Percentiles rank a stretch among this genome's conserved stretches.
These are phyloP conservation scores for Purpureocillium takamizusanense DNA, from an alignment of 2,329 filamentous ascomycete species.

Conservation along the genomic window DNA sequence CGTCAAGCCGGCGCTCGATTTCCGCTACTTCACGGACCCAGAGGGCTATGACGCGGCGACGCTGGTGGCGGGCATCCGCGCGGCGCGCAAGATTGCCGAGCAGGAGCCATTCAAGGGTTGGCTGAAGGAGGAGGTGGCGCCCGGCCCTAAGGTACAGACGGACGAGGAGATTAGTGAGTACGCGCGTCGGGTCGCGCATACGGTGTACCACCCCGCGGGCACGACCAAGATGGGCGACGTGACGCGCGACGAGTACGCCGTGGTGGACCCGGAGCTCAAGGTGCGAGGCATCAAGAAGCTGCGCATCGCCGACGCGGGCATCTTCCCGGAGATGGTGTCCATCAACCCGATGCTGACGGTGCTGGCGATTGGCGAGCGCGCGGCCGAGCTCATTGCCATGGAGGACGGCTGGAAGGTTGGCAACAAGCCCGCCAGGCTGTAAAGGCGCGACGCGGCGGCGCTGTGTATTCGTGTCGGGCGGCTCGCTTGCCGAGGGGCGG, in stretches of 20 bases:
- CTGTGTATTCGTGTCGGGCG: too few species aligned
- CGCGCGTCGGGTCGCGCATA: slow-evolving; percentile 72
- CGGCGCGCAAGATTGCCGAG: slow-evolving; percentile 67
- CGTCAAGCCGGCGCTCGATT: slow-evolving; percentile 77
- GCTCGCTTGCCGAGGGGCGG: too few species aligned
- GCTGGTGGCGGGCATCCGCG: slow-evolving; percentile 67
- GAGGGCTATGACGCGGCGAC: slow-evolving; percentile 80
- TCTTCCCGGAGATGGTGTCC: slow-evolving; percentile 80
- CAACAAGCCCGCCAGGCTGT: slow-evolving; percentile 21
- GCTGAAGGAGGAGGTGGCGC: slow-evolving; percentile 75
- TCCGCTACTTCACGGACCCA: slow-evolving; percentile 82
- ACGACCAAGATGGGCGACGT: slow-evolving; percentile 87
- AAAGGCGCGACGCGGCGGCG: slow-evolving; percentile 4
- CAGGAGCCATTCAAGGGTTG: slow-evolving; percentile 72
- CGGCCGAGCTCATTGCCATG: slow-evolving; percentile 70
- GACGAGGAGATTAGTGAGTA: slow-evolving; percentile 80
- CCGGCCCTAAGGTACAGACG: slow-evolving; percentile 61
- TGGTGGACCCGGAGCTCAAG: slow-evolving; percentile 69
- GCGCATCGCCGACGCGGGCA: slow-evolving; percentile 75
- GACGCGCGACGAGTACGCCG: slow-evolving; percentile 57
- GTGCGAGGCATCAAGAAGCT: slow-evolving; percentile 64
- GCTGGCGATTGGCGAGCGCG: slow-evolving; percentile 71
- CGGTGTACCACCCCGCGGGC: slow-evolving; percentile 82
- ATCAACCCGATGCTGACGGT: slow-evolving; percentile 92
- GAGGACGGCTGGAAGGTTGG: slow-evolving; percentile 45